These are phyloP conservation scores for Ogataea philodendri DNA, from an alignment of 805 yeast genomes.

Conservation along the genomic window DNA sequence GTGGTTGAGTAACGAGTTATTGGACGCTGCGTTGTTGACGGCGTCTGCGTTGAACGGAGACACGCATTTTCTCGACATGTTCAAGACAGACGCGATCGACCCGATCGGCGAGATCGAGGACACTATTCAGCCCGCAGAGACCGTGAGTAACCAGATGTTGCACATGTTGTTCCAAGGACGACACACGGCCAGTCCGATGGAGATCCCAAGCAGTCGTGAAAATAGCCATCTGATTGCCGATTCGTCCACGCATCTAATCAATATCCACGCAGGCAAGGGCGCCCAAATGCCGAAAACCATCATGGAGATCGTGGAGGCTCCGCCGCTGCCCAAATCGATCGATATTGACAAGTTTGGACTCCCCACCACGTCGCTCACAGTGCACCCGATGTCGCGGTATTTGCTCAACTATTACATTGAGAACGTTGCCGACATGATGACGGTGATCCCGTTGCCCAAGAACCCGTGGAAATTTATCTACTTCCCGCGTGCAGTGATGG, in stretches of 20 bases:
- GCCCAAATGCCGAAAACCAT: conserved; percentile 51
- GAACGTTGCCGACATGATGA: conserved; percentile 74
- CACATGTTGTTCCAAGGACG: conserved; percentile 53
- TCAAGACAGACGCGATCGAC: conserved; percentile 33
- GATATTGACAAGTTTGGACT: conserved; percentile 40
- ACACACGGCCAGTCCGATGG: conserved; percentile 15
- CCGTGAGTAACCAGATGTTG: conserved; percentile 45
- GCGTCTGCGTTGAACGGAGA: conserved; percentile 70
- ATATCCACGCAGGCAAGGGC: conserved; percentile 33
- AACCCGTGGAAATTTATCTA: conserved; percentile 90
- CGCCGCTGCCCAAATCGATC: conserved; percentile 44
- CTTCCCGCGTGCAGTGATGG: conserved; percentile 77
- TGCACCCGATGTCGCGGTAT: conserved; percentile 70
- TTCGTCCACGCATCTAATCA: conserved; percentile 30
- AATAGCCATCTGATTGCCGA: conserved; percentile 8
- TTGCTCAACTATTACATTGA: conserved; percentile 68
- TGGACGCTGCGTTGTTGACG: conserved; percentile 70
- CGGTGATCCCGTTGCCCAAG: conserved; percentile 61
- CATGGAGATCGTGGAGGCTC: conserved; percentile 48
- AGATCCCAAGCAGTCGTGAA: conserved; percentile 12
- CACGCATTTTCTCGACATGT: conserved; percentile 54
- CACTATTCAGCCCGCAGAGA: conserved; percentile 18
- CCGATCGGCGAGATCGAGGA: conserved; percentile 9
- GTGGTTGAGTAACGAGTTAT: conserved; percentile 68
- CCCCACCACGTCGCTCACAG: conserved; percentile 60